Evolutionary conservation across 2,329 filamentous ascomycete species (phyloP).

Genomic region (Didymella pinodella): DNA sequence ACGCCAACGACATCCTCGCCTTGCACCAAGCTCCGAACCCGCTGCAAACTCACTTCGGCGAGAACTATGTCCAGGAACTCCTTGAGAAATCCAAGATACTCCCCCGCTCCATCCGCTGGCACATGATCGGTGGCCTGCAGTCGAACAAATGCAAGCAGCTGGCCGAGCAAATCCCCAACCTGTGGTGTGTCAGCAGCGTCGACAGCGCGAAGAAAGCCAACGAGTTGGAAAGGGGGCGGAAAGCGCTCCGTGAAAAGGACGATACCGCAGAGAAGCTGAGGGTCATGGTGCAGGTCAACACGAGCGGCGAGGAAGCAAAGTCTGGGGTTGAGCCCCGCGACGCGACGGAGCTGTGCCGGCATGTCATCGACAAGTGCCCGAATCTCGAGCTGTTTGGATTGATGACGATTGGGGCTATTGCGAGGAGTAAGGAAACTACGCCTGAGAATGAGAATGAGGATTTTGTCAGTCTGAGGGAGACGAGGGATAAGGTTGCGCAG

Average conservation of each 20-base stretch:
- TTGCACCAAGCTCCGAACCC: constrained; percentile 67
- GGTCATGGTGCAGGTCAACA: constrained; percentile 95
- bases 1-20: constrained; percentile 86
- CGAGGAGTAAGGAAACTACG: constrained; percentile 75
- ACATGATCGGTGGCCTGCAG: constrained; percentile 95
- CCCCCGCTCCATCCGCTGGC: constrained; percentile 82
- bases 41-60: constrained; percentile 81
- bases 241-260: constrained; percentile 58
- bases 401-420: constrained; percentile 98
- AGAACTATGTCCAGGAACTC: constrained; percentile 89
- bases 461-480: constrained; percentile 73
- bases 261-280: constrained; percentile 60
- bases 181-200: constrained; percentile 91
- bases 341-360: constrained; percentile 70
- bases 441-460: constrained; percentile 89
- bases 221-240: constrained; percentile 78
- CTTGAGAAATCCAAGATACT: constrained; percentile 83
- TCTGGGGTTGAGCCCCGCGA: constrained; percentile 77
- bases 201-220: constrained; percentile 88
- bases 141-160: constrained; percentile 91
- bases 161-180: constrained; percentile 81
- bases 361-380: constrained; percentile 75
- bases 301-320: constrained; percentile 85
- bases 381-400: constrained; percentile 78
- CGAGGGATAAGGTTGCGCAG: constrained; percentile 72